A percentile compares a stretch with the other conserved stretches of the same genome.
These are phyloP conservation scores for Aureobasidium pullulans DNA, from an alignment of 2,329 filamentous ascomycete genomes.

Conservation along the genomic window DNA sequence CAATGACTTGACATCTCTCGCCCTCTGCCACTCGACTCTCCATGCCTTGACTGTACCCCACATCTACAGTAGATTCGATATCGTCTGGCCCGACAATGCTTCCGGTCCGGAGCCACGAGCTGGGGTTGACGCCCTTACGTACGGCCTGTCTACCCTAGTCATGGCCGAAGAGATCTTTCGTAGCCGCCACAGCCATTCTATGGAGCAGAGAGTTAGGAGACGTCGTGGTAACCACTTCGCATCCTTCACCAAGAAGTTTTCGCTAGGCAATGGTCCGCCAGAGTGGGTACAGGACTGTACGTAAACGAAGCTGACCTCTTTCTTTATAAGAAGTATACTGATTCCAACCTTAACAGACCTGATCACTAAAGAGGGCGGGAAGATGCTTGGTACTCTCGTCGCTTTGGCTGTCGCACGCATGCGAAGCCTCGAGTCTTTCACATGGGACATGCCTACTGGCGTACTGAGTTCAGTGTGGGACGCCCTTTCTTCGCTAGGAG, in stretches of 20 bases:
- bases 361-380: constrained; percentile 74
- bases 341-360: constrained; percentile 44
- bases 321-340: background rate
- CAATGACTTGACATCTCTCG: constrained; percentile 72
- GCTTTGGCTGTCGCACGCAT: constrained; percentile 73
- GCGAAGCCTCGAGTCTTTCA: constrained; percentile 72
- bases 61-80: constrained; percentile 80
- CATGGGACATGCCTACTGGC: constrained; percentile 86
- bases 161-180: constrained; percentile 61
- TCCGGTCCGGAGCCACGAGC: constrained; percentile 57
- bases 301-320: background rate
- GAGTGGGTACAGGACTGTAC: constrained; percentile 64
- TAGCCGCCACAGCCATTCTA: constrained; percentile 19
- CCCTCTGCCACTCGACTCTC: constrained; percentile 69
- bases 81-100: constrained; percentile 74
- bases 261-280: constrained; percentile 70
- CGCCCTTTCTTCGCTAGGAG: constrained; percentile 63
- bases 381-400: constrained; percentile 80
- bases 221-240: constrained; percentile 68
- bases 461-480: constrained; percentile 76
- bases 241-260: constrained; percentile 73
- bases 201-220: constrained; percentile 21
- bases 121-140: constrained; percentile 75
- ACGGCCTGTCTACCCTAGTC: constrained; percentile 71
- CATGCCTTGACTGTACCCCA: constrained; percentile 68